Percentiles rank a stretch among this genome's conserved stretches.
phyloP scores from a whole-genome alignment of 2,329 filamentous ascomycete species.

The Magnaporthiopsis incrustans region DNA sequence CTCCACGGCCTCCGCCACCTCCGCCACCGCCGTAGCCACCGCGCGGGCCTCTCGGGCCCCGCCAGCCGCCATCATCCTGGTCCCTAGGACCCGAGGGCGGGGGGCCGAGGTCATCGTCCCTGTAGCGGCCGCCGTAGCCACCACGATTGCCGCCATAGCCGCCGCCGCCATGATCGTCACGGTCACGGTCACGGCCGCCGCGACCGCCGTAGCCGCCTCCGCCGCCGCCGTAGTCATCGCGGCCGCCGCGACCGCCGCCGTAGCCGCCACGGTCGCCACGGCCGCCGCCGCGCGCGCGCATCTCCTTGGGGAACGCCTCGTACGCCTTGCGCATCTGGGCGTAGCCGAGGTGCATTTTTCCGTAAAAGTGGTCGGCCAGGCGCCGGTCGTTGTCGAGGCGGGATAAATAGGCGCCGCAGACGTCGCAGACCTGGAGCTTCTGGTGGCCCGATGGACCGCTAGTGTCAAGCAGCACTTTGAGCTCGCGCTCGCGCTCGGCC shows the following conservation, averaged over 20 bases:
- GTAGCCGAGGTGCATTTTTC: slow-evolving; percentile 98
- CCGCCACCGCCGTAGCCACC: slow-evolving; percentile 31
- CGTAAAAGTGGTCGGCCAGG: slow-evolving; percentile 95
- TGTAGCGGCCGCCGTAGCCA: slow-evolving; percentile 10
- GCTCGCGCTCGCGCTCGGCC: slow-evolving; percentile 74
- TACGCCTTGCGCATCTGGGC: slow-evolving; percentile 96
- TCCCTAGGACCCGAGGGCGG: slow-evolving; percentile 34
- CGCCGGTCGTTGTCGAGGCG: slow-evolving; percentile 89
- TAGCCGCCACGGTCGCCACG: slow-evolving; percentile 18
- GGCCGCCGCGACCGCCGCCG: slow-evolving; percentile 23
- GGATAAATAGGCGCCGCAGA: slow-evolving; percentile 90
- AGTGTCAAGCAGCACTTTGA: slow-evolving; percentile 86
- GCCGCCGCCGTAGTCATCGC: slow-evolving; percentile 29
- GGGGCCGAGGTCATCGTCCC: slow-evolving; percentile 21
- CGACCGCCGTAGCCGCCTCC: slow-evolving; percentile 25
- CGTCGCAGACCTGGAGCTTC: slow-evolving; percentile 97
- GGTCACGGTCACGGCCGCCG: not conserved
- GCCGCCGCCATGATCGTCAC: slow-evolving; percentile 31
- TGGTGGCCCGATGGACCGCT: slow-evolving; percentile 90
- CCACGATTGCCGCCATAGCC: slow-evolving; percentile 28
- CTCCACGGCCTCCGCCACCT: slow-evolving; percentile 35
- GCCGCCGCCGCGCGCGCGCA: slow-evolving; percentile 49
- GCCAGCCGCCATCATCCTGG: slow-evolving; percentile 32
- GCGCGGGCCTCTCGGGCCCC: slow-evolving; percentile 41
- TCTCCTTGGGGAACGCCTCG: slow-evolving; percentile 77